These are phyloP conservation scores for Arbutus unedo DNA, from an alignment of 148 eudicot genomes.

Conservation along the genomic window DNA sequence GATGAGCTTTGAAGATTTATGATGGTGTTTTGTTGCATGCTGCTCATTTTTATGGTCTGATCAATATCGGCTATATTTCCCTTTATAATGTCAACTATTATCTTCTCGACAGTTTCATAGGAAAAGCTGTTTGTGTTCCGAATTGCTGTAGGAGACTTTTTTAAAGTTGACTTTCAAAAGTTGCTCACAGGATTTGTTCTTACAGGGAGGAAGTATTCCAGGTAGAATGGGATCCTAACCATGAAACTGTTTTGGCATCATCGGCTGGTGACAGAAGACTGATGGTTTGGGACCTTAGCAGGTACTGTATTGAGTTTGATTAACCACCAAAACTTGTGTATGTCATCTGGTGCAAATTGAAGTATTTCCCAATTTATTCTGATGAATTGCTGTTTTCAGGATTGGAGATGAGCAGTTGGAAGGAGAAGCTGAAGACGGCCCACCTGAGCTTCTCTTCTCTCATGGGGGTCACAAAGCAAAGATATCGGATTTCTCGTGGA, in stretches of 20 bases:
- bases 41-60: background rate
- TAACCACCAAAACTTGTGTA: background rate
- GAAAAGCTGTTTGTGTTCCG: background rate
- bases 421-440: slow-evolving; percentile 97
- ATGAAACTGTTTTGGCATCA: slow-evolving; percentile 88
- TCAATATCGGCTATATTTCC: background rate
- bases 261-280: slow-evolving; percentile 89
- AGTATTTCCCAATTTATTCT: background rate
- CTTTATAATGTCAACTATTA: background rate
- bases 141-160: background rate
- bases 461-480: slow-evolving; percentile 96
- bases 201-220: slow-evolving; percentile 91
- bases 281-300: slow-evolving; percentile 99
- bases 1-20: background rate
- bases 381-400: slow-evolving; percentile 36
- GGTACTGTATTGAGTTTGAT: slow-evolving; percentile 33
- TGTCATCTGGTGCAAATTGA: background rate
- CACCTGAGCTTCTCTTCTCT: slow-evolving; percentile 91
- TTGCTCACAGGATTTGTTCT: background rate
- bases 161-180: background rate
- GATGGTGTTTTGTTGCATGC: background rate
- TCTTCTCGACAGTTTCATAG: background rate
- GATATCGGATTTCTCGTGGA: slow-evolving; percentile 99
- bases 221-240: slow-evolving; percentile 99
- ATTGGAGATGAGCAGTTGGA: slow-evolving; percentile 95